Base-by-base conservation (phyloP, 768 basidiomycete genomes). In the Lactarius vividus region DNA sequence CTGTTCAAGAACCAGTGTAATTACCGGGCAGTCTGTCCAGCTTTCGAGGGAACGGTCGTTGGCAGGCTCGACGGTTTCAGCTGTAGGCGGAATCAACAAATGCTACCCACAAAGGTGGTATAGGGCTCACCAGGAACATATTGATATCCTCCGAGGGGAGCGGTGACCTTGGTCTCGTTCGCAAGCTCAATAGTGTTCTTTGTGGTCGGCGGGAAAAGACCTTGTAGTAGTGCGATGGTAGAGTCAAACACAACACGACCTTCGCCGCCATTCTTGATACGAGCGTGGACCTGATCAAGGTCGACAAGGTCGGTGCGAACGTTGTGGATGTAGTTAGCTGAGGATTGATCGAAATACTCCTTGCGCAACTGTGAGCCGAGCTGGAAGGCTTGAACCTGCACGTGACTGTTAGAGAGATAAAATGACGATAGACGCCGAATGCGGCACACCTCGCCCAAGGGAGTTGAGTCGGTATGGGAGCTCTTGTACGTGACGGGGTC, bases 231-330 rank as follows among this genome's bases (percentile, higher is more conserved):
- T 35, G 93, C 92, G 61, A 89, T 88, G 37, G 91, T 88, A 7
- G 89, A 89, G 80, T 94, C 92, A 76, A 92, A 91, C 70, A 94
- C 91, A 59, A 90, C 87, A n/a, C 85, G 81, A 56, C 92, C 92
- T 74, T 95, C 92, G 59, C 87, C 88, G 55, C 92, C 91, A 61
- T 87, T 87, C 78, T 94, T 94, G 75, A 89, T 90, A 68, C 86
- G 87, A 61, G 89, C 83, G 70, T 87, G 87, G 71, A 94, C 81
- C 74, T 91, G 84, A 71, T 79, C 82, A 73, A 88, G 88, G 79
- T 90, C 83, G 39, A 88, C 88, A 71, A 92, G 80, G 72, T 90
- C 87, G 33, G 80, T 74, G 66, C 82, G 80, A 75, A 92, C 85
- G 64, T 82, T 85, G 58, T 81, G 75, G 71, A 92, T 89, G 75